Evolutionary conservation across 148 eudicot genomes (phyloP).

Genomic region (Spergularia marina): DNA sequence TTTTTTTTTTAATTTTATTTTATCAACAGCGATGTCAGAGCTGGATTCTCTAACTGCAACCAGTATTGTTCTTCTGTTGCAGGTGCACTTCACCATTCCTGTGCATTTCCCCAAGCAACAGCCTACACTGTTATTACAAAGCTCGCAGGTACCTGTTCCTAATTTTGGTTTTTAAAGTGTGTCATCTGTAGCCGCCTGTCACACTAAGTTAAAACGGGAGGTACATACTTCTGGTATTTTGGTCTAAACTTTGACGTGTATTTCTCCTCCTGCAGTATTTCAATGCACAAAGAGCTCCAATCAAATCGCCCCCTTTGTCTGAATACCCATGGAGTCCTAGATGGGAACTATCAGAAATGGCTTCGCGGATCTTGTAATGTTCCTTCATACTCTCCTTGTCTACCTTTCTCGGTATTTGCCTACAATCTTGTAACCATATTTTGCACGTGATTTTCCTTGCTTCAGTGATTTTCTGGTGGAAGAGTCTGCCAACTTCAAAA

Average conservation of each 20-base stretch:
- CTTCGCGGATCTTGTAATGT: conserved; percentile 71
- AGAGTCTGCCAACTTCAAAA: conserved; percentile 79
- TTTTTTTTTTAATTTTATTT: too few species aligned
- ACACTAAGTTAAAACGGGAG: not conserved
- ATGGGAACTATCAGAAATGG: conserved; percentile 87
- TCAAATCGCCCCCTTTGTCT: conserved; percentile 52
- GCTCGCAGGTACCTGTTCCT: conserved; percentile 59
- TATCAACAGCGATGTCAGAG: not conserved
- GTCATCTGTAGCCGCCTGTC: not conserved
- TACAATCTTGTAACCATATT: not conserved
- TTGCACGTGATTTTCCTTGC: conserved; percentile 14
- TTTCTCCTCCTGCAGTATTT: conserved; percentile 49
- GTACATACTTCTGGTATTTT: not conserved
- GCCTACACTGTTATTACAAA: conserved; percentile 70
- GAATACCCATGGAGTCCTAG: conserved; percentile 96
- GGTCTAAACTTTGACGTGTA: not conserved
- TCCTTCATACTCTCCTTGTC: not conserved
- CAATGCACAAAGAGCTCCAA: conserved; percentile 47
- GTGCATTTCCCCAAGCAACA: conserved; percentile 82
- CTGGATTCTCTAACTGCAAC: not conserved
- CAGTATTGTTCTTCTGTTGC: conserved; percentile 13
- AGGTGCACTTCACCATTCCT: conserved; percentile 82
- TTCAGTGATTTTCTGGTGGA: conserved; percentile 75
- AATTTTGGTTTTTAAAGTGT: not conserved
- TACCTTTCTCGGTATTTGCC: not conserved